Percentiles rank a stretch among this genome's conserved stretches.
Evolutionary conservation across 371 early-diverging fungal genomes (phyloP).

Genomic region (Syncephalis plumigaleata): DNA sequence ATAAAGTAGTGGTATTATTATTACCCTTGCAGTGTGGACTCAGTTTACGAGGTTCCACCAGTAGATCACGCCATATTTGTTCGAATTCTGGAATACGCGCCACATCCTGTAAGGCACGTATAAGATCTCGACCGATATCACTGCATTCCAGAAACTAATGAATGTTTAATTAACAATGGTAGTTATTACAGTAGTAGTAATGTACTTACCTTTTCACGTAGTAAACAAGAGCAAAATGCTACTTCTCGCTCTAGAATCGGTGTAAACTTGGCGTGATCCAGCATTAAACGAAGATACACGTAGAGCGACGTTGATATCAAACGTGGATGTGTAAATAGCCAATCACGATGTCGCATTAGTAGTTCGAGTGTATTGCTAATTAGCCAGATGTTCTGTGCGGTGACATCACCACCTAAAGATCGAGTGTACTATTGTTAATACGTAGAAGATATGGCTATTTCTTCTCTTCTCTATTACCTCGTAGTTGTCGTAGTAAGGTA

Average conservation of each 20-base stretch:
- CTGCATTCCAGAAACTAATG: slow-evolving; percentile 24
- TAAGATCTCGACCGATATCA: slow-evolving; percentile 45
- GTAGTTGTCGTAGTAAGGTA: slow-evolving; percentile 36
- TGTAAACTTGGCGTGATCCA: slow-evolving; percentile 23
- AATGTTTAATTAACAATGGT: background rate
- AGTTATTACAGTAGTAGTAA: background rate
- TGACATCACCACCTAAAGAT: slow-evolving; percentile 29
- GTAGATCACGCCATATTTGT: slow-evolving; percentile 38
- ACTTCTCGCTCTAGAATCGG: slow-evolving; percentile 33
- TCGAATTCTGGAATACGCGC: slow-evolving; percentile 30
- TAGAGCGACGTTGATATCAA: slow-evolving; percentile 37
- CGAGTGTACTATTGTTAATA: too few species aligned
- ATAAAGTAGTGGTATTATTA: background rate
- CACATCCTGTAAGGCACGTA: slow-evolving; percentile 49
- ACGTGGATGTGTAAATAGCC: slow-evolving; percentile 25
- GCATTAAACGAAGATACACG: slow-evolving; percentile 30
- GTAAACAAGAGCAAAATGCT: slow-evolving; percentile 22
- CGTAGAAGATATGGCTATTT: too few species aligned
- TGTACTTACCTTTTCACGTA: slow-evolving; percentile 27
- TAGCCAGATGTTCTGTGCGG: slow-evolving; percentile 23
- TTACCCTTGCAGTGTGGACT: slow-evolving; percentile 32
- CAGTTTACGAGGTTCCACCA: slow-evolving; percentile 30
- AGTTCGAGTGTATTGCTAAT: slow-evolving; percentile 30
- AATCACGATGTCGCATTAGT: slow-evolving; percentile 21
- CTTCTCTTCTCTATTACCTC: slow-evolving; percentile 3